phyloP scores from a whole-genome alignment of 179 eudicot species.

The Silene coronaria region DNA sequence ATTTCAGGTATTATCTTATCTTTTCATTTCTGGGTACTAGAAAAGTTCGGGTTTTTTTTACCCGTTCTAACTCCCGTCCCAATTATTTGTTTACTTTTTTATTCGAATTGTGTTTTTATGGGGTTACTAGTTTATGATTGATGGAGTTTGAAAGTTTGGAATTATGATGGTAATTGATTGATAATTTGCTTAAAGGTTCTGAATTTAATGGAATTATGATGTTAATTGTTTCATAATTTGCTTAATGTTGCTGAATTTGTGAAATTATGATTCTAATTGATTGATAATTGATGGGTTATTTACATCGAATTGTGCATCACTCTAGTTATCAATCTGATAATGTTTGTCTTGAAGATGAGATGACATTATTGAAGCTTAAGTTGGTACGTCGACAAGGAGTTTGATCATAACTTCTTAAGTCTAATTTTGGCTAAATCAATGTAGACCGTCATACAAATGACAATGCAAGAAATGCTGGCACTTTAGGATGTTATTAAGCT shows the following conservation, averaged over 20 bases:
- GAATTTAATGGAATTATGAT: no score
- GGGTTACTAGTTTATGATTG: not conserved
- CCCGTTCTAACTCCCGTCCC: no score
- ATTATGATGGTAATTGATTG: not conserved
- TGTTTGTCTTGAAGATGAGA: not conserved
- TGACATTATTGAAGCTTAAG: not conserved
- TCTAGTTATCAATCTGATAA: not conserved
- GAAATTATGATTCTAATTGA: not conserved
- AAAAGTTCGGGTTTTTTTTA: not conserved
- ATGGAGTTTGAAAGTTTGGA: not conserved
- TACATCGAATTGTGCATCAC: not conserved
- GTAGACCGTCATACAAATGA: not conserved
- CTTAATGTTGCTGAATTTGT: not conserved
- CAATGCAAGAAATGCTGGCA: no score
- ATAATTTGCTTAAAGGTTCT: not conserved
- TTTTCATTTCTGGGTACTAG: not conserved
- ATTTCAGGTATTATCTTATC: slow-evolving; percentile 54
- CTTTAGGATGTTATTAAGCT: no score
- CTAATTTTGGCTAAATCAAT: not conserved
- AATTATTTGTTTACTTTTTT: not conserved
- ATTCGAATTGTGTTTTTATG: not conserved
- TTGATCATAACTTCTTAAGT: not conserved
- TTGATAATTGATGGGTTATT: not conserved
- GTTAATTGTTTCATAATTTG: not conserved
- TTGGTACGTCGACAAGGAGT: not conserved